These are phyloP conservation scores for Sorghum bicolor DNA, from an alignment of 176 grass and related monocot genomes.

Conservation along the genomic window DNA sequence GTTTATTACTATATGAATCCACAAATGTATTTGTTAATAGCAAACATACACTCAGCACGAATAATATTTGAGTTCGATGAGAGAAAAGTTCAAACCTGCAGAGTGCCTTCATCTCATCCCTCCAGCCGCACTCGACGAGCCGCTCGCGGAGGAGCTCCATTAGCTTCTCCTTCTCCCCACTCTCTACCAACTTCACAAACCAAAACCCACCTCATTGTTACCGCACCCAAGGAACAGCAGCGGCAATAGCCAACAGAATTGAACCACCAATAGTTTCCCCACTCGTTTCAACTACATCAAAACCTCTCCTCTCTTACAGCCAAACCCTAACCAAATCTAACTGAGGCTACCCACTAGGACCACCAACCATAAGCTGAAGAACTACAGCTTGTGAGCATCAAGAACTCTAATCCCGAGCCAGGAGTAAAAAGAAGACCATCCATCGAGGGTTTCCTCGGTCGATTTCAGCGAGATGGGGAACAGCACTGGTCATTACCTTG, in stretches of 20 bases:
- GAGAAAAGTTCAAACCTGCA: slow-evolving; percentile 70
- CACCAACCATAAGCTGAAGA: background rate
- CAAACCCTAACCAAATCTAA: slow-evolving; percentile 45
- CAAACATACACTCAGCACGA: background rate
- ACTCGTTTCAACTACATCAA: background rate
- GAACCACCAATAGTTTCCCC: background rate
- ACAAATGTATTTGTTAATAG: background rate
- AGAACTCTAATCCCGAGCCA: background rate
- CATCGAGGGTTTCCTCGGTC: background rate
- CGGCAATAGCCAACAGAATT: background rate
- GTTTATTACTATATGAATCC: background rate
- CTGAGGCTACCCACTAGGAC: background rate
- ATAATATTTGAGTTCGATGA: slow-evolving; percentile 5
- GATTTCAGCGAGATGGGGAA: slow-evolving; percentile 2
- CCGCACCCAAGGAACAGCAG: background rate
- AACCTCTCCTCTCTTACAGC: background rate
- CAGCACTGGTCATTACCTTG: slow-evolving; percentile 49
- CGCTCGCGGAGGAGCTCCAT: slow-evolving; percentile 96
- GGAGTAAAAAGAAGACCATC: too few relatives aligned
- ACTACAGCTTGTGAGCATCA: background rate
- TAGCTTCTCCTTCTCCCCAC: slow-evolving; percentile 94
- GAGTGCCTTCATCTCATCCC: slow-evolving; percentile 94
- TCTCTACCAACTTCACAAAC: slow-evolving; percentile 92
- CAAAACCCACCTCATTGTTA: slow-evolving; percentile 31
- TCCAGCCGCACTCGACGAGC: slow-evolving; percentile 94